These are phyloP conservation scores for Dentipellis fragilis DNA, from an alignment of 768 basidiomycete species.

Conservation along the genomic window DNA sequence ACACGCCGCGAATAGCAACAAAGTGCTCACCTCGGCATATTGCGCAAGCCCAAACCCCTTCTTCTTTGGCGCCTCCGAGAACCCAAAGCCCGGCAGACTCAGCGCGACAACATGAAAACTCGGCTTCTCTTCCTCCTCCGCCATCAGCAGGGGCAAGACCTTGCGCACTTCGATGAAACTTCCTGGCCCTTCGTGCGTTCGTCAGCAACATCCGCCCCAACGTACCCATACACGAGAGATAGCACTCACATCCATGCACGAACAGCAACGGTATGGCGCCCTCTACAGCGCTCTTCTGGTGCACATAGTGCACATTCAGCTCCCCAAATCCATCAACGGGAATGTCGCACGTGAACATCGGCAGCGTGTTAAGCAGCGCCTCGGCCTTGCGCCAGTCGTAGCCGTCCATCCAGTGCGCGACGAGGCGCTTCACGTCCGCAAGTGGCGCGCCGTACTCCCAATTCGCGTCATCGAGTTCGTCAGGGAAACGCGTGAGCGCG, in stretches of 20 bases:
- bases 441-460: slow-evolving; percentile 36
- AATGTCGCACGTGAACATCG: slow-evolving; percentile 24
- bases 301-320: slow-evolving; percentile 31
- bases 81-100: slow-evolving; percentile 20
- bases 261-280: slow-evolving; percentile 45
- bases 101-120: slow-evolving; percentile 22
- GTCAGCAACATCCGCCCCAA: background rate
- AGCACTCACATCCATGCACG: slow-evolving; percentile 41
- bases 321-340: slow-evolving; percentile 20
- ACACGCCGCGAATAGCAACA: background rate
- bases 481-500: slow-evolving; percentile 35
- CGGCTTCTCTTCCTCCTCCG: slow-evolving; percentile 4
- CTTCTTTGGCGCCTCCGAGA: slow-evolving; percentile 17
- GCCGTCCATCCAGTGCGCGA: slow-evolving; percentile 17
- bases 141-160: slow-evolving; percentile 18
- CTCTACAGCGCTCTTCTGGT: slow-evolving; percentile 24
- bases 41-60: slow-evolving; percentile 16
- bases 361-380: slow-evolving; percentile 18
- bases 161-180: slow-evolving; percentile 35
- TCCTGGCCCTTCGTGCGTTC: slow-evolving; percentile 37
- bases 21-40: slow-evolving; percentile 18
- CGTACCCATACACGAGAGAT: background rate
- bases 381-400: slow-evolving; percentile 21
- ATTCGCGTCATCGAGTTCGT: slow-evolving; percentile 40
- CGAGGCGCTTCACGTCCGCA: slow-evolving; percentile 15